These are phyloP conservation scores for Diaporthe vaccinii DNA, from an alignment of 2,329 filamentous ascomycete species.

Conservation along the genomic window DNA sequence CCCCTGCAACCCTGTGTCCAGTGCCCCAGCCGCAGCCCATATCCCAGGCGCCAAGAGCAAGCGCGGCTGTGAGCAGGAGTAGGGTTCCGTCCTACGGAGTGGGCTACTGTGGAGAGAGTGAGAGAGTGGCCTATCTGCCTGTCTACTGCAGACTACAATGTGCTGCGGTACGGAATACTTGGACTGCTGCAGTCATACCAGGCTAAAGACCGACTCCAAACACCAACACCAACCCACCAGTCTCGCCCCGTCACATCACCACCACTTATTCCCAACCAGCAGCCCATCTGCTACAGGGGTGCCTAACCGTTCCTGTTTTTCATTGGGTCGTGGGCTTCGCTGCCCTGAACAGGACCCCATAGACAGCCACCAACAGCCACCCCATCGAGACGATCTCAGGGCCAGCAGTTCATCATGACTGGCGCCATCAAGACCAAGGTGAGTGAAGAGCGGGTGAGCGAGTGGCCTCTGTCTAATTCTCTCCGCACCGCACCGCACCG, in stretches of 20 bases:
- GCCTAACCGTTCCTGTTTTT: not conserved
- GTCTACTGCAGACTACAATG: too few species aligned
- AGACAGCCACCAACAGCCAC: slow-evolving; percentile 18
- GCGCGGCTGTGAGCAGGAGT: slow-evolving; percentile 6
- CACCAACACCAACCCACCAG: slow-evolving; percentile 2
- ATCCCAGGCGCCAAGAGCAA: slow-evolving; percentile 16
- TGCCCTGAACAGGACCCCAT: not conserved
- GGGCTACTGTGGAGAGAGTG: slow-evolving; percentile 1
- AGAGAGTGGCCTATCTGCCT: too few species aligned
- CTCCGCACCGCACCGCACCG: slow-evolving; percentile 6
- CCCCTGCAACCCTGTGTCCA: not conserved
- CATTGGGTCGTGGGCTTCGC: slow-evolving; percentile 10
- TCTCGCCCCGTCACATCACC: slow-evolving; percentile 13
- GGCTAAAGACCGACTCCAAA: slow-evolving; percentile 21
- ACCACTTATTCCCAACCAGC: slow-evolving; percentile 8
- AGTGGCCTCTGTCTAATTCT: not conserved
- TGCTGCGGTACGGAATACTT: not conserved
- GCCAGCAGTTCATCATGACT: slow-evolving; percentile 23
- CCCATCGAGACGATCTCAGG: not conserved
- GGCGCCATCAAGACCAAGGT: slow-evolving; percentile 23
- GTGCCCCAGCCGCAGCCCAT: not conserved
- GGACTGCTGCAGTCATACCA: not conserved
- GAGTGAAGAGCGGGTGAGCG: not conserved
- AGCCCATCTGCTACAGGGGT: slow-evolving; percentile 15
- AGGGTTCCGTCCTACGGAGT: not conserved